These are phyloP conservation scores for Pythium monospermum DNA, from an alignment of 352 stramenopile species.

Conservation along the genomic window DNA sequence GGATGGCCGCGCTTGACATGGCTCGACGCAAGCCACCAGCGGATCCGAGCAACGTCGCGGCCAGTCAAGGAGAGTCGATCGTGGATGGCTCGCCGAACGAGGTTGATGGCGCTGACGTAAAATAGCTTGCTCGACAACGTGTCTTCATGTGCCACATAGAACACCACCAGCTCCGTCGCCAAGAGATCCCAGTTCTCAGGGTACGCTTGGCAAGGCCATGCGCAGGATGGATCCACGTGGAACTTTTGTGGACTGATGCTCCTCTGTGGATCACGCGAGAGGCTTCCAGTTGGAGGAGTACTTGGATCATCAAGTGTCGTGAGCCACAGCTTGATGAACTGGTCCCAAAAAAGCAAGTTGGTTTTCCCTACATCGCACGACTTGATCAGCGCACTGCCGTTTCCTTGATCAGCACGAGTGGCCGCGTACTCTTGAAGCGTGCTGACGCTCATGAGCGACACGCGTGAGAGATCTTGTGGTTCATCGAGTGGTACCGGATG, in stretches of 20 bases:
- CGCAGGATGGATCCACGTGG: not conserved
- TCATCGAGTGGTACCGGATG: slow-evolving; percentile 2
- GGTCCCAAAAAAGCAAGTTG: slow-evolving; percentile 9
- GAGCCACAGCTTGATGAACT: slow-evolving; percentile 13
- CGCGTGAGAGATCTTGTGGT: slow-evolving; percentile 10
- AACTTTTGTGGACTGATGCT: not conserved
- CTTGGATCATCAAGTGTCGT: slow-evolving; percentile 5
- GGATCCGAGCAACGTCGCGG: slow-evolving; percentile 8
- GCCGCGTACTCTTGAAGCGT: not conserved
- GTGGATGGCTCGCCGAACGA: not conserved
- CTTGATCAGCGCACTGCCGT: not conserved
- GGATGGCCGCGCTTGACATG: slow-evolving; percentile 14
- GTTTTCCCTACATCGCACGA: not conserved
- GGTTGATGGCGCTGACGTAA: not conserved
- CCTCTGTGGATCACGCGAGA: not conserved
- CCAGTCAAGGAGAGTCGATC: slow-evolving; percentile 8
- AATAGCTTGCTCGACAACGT: not conserved
- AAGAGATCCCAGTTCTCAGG: not conserved
- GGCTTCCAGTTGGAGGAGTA: slow-evolving; percentile 3
- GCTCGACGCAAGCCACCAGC: slow-evolving; percentile 3
- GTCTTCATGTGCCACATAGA: not conserved
- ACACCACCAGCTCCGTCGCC: not conserved
- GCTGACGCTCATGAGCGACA: not conserved
- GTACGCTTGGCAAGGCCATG: slow-evolving; percentile 11
- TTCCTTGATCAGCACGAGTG: not conserved